Evolutionary conservation across 352 stramenopile genomes (phyloP).

Genomic region (Bremia lactucae): DNA sequence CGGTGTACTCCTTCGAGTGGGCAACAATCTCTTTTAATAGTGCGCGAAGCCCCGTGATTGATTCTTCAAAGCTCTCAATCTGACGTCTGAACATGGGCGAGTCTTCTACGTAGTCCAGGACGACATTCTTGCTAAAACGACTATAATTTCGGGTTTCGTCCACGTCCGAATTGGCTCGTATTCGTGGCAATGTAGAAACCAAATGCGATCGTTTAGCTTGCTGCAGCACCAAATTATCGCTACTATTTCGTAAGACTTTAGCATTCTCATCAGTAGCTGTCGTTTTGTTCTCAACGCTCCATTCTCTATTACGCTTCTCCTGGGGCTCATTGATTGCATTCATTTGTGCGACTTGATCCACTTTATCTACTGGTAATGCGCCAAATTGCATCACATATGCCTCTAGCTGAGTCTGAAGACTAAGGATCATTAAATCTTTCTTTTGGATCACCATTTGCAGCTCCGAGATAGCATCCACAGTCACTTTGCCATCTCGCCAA

Average conservation of each 20-base stretch:
- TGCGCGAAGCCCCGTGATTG: conserved; percentile 43
- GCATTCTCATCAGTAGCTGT: conserved; percentile 3
- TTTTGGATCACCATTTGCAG: conserved; percentile 77
- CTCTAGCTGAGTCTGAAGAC: conserved; percentile 55
- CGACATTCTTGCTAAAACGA: conserved; percentile 57
- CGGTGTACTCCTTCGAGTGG: conserved; percentile 71
- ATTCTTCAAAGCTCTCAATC: conserved; percentile 72
- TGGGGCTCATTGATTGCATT: conserved; percentile 8
- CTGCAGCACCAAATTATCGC: neutral
- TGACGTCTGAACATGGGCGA: conserved; percentile 80
- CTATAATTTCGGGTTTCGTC: conserved; percentile 14
- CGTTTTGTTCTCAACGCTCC: conserved; percentile 8
- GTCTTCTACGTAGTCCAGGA: conserved; percentile 79
- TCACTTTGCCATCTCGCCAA: conserved; percentile 18
- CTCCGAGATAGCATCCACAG: conserved; percentile 32
- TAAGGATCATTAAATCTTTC: conserved; percentile 78
- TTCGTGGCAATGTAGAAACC: conserved; percentile 5
- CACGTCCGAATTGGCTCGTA: conserved; percentile 3
- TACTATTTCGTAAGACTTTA: neutral
- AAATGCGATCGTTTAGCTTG: conserved; percentile 5
- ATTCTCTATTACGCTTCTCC: conserved; percentile 10
- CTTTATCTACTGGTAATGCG: conserved; percentile 24
- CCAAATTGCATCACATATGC: conserved; percentile 49
- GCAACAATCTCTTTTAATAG: conserved; percentile 63
- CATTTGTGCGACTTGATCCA: conserved; percentile 17